These are phyloP conservation scores for Kwoniella sp. DNA, from an alignment of 768 basidiomycete genomes.

Conservation along the genomic window DNA sequence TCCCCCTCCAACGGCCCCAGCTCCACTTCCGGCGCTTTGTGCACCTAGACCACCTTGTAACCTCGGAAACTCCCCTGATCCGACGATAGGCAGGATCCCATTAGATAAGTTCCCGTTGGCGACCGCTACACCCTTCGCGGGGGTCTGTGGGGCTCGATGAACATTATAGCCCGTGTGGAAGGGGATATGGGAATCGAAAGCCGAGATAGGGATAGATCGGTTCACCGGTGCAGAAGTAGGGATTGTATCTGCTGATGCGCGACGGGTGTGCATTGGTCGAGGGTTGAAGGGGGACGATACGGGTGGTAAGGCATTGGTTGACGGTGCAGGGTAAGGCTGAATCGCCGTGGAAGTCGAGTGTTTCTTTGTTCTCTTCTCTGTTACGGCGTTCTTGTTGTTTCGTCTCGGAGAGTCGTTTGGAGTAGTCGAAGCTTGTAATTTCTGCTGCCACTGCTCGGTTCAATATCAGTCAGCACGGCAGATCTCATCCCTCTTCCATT, in stretches of 20 bases:
- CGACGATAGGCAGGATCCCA: slow-evolving; percentile 29
- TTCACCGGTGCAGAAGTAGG: not conserved
- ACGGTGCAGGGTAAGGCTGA: slow-evolving; percentile 1
- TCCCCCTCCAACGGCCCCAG: not conserved
- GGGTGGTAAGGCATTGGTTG: slow-evolving; percentile 8
- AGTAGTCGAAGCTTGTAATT: slow-evolving; percentile 18
- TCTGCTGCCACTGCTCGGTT: slow-evolving; percentile 41
- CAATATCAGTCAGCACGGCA: not conserved
- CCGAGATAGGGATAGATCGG: slow-evolving; percentile 9
- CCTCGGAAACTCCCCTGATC: slow-evolving; percentile 41
- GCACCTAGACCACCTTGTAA: slow-evolving; percentile 13
- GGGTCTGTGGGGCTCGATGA: slow-evolving; percentile 46
- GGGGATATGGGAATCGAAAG: slow-evolving; percentile 27
- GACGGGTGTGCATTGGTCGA: slow-evolving; percentile 18
- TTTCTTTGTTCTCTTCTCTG: slow-evolving; percentile 13
- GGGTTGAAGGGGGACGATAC: slow-evolving; percentile 34
- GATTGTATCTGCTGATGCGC: slow-evolving; percentile 17
- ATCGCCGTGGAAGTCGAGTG: not conserved
- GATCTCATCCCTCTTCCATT: not conserved
- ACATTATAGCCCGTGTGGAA: slow-evolving; percentile 44
- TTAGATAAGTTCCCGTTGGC: slow-evolving; percentile 22
- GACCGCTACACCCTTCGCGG: slow-evolving; percentile 23
- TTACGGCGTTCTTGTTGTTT: slow-evolving; percentile 2
- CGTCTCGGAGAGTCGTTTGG: slow-evolving; percentile 2
- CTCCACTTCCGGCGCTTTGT: not conserved